Percentiles rank a stretch among this genome's conserved stretches.
Conservation (phyloP, 495 filamentous ascomycete genomes). For the Tetracladium setigerum region DNA sequence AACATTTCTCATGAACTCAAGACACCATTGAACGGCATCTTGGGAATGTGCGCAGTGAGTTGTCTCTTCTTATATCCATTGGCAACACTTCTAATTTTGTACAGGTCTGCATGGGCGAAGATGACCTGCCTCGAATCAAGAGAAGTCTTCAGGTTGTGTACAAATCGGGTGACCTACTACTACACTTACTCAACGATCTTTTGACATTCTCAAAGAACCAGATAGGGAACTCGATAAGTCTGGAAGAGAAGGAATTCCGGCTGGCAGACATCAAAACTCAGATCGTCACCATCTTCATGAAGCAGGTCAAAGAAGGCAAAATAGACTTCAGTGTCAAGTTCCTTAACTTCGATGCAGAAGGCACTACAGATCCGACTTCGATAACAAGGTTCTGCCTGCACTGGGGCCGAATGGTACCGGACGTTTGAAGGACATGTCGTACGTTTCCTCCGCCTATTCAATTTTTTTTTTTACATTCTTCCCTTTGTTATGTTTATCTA, state of each 20-base stretch:
- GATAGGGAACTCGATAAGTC: constrained; percentile 65
- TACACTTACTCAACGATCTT: constrained; percentile 85
- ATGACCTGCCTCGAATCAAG: constrained; percentile 67
- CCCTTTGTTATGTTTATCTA: background rate
- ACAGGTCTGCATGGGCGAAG: constrained; percentile 76
- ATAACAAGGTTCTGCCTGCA: constrained; percentile 26
- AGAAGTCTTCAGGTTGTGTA: constrained; percentile 79
- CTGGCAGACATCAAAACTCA: constrained; percentile 73
- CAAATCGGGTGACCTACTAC: constrained; percentile 79
- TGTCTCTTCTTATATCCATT: no score
- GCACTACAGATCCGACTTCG: constrained; percentile 8
- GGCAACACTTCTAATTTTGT: no score
- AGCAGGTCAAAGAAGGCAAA: constrained; percentile 71
- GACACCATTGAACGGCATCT: constrained; percentile 85
- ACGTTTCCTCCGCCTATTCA: background rate
- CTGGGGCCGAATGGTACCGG: constrained; percentile 54
- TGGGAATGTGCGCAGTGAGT: constrained; percentile 71
- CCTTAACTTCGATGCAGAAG: constrained; percentile 35
- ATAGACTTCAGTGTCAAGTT: constrained; percentile 69
- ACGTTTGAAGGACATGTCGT: constrained; percentile 55
- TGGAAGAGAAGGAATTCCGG: constrained; percentile 82
- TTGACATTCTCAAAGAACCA: constrained; percentile 92
- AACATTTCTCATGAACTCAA: constrained; percentile 95
- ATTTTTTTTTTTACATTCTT: background rate
- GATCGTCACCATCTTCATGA: constrained; percentile 76